These are phyloP conservation scores for Globisporangium cylindrosporum DNA, from an alignment of 352 stramenopile genomes.

Conservation along the genomic window DNA sequence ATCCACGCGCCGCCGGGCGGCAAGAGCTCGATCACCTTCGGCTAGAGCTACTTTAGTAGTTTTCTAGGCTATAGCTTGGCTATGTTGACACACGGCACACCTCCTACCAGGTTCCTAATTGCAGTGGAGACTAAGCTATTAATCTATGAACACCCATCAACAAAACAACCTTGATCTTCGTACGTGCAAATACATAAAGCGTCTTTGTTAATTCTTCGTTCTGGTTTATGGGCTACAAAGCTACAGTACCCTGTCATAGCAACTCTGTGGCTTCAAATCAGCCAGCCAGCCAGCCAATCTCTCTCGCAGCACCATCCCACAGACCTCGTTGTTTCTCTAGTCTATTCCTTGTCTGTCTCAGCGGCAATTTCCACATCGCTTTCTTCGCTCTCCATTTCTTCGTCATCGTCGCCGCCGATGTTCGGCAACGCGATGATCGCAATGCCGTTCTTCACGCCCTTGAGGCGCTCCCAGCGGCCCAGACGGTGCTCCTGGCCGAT, in stretches of 20 bases:
- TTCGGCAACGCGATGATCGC: constrained; percentile 84
- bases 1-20: constrained; percentile 88
- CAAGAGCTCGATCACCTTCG: constrained; percentile 76
- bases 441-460: constrained; percentile 88
- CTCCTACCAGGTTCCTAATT: not conserved
- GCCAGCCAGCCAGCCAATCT: not conserved
- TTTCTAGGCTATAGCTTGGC: constrained; percentile 1
- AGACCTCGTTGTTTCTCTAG: constrained; percentile 7
- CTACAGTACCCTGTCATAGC: not conserved
- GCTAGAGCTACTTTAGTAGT: constrained; percentile 24
- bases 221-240: not conserved
- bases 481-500: constrained; percentile 92
- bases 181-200: constrained; percentile 14
- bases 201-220: constrained; percentile 4
- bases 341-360: constrained; percentile 23
- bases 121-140: not conserved
- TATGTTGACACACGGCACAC: not conserved
- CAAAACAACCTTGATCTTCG: not conserved
- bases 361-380: constrained; percentile 27
- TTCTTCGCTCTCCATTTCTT: constrained; percentile 16
- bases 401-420: constrained; percentile 37
- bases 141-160: constrained; percentile 6
- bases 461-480: constrained; percentile 89
- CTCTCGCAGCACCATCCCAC: not conserved
- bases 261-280: not conserved